These are phyloP conservation scores for Citrus cavaleriei DNA, from an alignment of 345 rosid genomes.

Conservation along the genomic window DNA sequence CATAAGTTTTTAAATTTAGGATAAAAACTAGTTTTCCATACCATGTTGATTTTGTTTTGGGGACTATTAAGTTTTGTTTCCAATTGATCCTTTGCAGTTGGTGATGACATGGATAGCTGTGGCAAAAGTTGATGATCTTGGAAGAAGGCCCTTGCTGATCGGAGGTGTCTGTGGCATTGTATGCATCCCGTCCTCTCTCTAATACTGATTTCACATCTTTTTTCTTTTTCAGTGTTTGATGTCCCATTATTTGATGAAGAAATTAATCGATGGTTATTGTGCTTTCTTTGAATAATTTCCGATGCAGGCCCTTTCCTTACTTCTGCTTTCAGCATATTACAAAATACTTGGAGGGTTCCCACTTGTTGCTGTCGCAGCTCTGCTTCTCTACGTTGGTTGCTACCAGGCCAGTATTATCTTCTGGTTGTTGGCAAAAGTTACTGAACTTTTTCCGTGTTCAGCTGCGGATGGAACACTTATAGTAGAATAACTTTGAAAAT, in stretches of 20 bases:
- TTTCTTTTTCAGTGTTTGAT: neutral
- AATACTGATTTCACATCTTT: neutral
- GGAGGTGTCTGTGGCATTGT: slow-evolving; percentile 95
- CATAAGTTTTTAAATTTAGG: neutral
- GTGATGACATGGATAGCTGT: slow-evolving; percentile 91
- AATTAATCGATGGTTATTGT: neutral
- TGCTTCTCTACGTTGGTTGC: slow-evolving; percentile 92
- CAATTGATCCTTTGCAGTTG: slow-evolving; percentile 37
- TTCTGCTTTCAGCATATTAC: slow-evolving; percentile 85
- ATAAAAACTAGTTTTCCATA: neutral
- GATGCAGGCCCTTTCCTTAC: slow-evolving; percentile 68
- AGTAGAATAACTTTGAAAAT: neutral
- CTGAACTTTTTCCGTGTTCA: neutral
- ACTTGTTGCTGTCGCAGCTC: slow-evolving; percentile 70
- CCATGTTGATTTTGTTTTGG: slow-evolving; percentile 1
- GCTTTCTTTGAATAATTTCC: slow-evolving; percentile 15
- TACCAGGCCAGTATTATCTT: slow-evolving; percentile 62
- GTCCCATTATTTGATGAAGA: neutral
- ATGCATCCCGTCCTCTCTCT: slow-evolving; percentile 18
- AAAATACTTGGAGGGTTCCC: slow-evolving; percentile 67
- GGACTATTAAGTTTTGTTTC: neutral
- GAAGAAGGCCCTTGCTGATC: slow-evolving; percentile 87
- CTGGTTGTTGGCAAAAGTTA: neutral
- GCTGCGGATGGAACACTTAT: neutral
- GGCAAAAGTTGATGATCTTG: slow-evolving; percentile 82